Percentiles rank a stretch among this genome's conserved stretches.
Conservation (phyloP, 1,284 basidiomycete genomes). For the Boletus mariae region DNA sequence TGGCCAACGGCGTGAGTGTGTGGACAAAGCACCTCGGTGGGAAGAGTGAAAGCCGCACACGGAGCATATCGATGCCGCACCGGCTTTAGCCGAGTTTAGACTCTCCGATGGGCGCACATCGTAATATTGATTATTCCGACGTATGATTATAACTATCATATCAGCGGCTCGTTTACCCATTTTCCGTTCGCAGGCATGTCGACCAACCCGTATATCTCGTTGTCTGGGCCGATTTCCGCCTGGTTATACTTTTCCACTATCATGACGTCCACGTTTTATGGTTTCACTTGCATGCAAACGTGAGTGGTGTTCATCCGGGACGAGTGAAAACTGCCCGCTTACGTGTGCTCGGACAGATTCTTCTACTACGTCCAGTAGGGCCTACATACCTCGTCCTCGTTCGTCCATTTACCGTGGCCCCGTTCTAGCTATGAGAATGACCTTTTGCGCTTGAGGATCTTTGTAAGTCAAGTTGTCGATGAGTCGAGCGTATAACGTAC, state of each 20-base stretch:
- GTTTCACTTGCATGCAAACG: constrained; percentile 5
- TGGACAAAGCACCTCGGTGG: no score
- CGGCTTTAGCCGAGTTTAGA: no score
- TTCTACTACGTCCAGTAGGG: constrained; percentile 16
- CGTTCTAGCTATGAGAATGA: constrained; percentile 14
- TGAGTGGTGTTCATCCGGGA: neutral
- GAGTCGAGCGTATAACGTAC: neutral
- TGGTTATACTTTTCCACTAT: neutral
- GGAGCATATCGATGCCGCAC: no score
- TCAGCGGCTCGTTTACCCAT: neutral
- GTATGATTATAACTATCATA: no score
- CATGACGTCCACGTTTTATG: neutral
- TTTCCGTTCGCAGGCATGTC: neutral
- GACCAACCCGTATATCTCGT: neutral
- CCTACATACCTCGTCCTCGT: neutral
- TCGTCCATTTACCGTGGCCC: neutral
- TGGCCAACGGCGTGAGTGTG: no score
- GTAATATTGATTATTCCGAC: no score
- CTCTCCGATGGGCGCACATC: no score
- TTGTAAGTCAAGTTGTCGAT: constrained; percentile 8
- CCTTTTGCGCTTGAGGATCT: neutral
- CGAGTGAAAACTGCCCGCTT: neutral
- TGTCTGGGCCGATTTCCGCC: neutral
- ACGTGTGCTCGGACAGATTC: constrained; percentile 7
- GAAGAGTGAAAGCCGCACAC: no score